Base-by-base conservation (phyloP, 164 flowering plant genomes). In the Vitis amurensis region DNA sequence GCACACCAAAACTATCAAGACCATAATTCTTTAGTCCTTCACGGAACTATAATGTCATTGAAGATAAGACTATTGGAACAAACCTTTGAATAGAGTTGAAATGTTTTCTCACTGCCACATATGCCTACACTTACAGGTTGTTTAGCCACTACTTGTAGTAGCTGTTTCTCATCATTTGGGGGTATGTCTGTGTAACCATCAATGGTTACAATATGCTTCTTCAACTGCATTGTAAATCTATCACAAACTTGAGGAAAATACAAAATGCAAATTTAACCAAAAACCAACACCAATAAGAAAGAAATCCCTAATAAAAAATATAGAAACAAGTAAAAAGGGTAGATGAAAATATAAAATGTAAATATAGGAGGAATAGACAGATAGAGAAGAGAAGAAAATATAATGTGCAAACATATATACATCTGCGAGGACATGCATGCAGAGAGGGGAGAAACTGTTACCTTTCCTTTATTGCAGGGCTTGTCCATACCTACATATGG, bases 101-200 rank as follows among this genome's bases (percentile, higher is more conserved):
- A 91, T 59, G 89, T 77, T 72, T 88, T 81, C 60, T 84, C 99
- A 59, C 99, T 90, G 51, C 98, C 99, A 77, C 89, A 90, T 63
- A 91, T 84, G 3, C 99, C 99, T 0, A 89, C 99, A 73, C 99
- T 90, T 14, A 95, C 90, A 30, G 98, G 99, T 68, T 91, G 98
- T 64, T 77, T 62, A 57, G 91, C 93, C 59, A 90, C 98, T n/a
- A 91, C 98, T 76, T 85, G 77, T 11, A 87, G 85, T 31, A 95
- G 78, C 58, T 61, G 69, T 55, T 84, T 50, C 86, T 91, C 99
- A 44, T 88, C 73, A 53, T 72, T 84, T 61, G 82, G 31, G 16
- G 96, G 89, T 19, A 95, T 76, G 72, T 88, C 97, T 37, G 70
- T 66, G 60, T 87, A 91, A 13, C 93, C 83, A 80, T 93, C 98